phyloP scores from a whole-genome alignment of 2,329 filamentous ascomycete genomes.

The Pseudogymnoascus sp. region DNA sequence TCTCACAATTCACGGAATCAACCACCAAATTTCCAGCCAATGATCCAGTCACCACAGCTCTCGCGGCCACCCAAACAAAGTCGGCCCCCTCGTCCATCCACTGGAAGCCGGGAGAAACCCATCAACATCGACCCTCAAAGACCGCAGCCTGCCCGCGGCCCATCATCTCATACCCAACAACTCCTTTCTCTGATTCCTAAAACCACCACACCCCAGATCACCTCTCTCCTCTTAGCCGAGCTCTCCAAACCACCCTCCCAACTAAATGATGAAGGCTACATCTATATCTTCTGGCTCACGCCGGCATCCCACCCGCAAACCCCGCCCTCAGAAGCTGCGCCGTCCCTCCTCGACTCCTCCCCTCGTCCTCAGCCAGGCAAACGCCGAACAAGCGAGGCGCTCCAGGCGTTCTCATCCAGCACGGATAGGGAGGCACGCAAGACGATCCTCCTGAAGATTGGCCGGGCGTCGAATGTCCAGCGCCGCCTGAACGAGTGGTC shows the following conservation, averaged over 20 bases:
- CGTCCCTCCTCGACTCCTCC: slow-evolving; percentile 48
- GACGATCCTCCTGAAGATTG: slow-evolving; percentile 61
- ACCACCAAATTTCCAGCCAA: slow-evolving; percentile 13
- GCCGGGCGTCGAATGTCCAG: slow-evolving; percentile 72
- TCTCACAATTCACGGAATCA: neutral
- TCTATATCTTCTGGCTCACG: slow-evolving; percentile 98
- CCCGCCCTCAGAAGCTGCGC: slow-evolving; percentile 49
- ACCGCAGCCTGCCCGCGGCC: slow-evolving; percentile 22
- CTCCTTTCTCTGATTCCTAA: slow-evolving; percentile 63
- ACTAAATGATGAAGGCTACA: slow-evolving; percentile 77
- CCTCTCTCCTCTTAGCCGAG: slow-evolving; percentile 65
- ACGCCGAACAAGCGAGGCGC: slow-evolving; percentile 15
- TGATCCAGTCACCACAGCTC: neutral
- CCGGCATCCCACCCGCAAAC: slow-evolving; percentile 48
- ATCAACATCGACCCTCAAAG: slow-evolving; percentile 10
- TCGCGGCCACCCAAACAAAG: neutral
- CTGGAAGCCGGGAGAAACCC: neutral
- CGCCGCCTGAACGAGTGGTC: slow-evolving; percentile 88
- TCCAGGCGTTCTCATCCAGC: slow-evolving; percentile 29
- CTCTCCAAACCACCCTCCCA: slow-evolving; percentile 66
- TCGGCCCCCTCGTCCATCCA: neutral
- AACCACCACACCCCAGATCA: slow-evolving; percentile 55
- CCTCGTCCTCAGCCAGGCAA: slow-evolving; percentile 27
- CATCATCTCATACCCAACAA: slow-evolving; percentile 30
- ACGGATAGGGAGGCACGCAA: slow-evolving; percentile 32